Conservation (phyloP, 441 rosid species). For the Viola pubescens region DNA sequence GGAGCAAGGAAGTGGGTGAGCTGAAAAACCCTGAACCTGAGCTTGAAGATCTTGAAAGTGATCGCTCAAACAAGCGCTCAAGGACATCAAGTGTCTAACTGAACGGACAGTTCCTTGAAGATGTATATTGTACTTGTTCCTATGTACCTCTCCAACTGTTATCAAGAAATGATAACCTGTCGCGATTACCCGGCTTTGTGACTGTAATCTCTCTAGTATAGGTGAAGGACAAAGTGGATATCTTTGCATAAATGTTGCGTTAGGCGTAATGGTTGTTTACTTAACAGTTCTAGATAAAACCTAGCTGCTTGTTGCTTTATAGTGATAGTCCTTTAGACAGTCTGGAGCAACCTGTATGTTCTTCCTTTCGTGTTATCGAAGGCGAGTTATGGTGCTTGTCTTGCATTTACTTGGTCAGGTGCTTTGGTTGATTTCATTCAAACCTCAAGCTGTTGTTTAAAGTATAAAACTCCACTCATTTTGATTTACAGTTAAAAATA, state of each 20-base stretch:
- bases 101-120: not conserved
- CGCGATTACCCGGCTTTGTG: not conserved
- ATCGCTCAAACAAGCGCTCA: slow-evolving; percentile 4
- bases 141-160: not conserved
- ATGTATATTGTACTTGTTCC: not conserved
- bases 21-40: slow-evolving; percentile 4
- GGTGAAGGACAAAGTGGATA: slow-evolving; percentile 1
- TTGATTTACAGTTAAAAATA: no score
- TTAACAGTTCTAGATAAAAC: not conserved
- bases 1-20: slow-evolving; percentile 16
- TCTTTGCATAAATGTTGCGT: not conserved
- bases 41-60: slow-evolving; percentile 7
- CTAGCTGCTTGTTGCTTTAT: not conserved
- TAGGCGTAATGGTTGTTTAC: not conserved
- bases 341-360: no score
- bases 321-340: no score
- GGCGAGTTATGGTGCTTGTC: no score
- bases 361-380: no score
- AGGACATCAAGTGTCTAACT: slow-evolving; percentile 7
- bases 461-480: no score
- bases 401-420: no score
- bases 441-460: no score
- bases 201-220: not conserved
- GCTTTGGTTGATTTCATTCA: no score
- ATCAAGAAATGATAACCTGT: not conserved